Percentiles rank a stretch among this genome's conserved stretches.
phyloP scores from a whole-genome alignment of 441 rosid genomes.

The Populus hybrid region DNA sequence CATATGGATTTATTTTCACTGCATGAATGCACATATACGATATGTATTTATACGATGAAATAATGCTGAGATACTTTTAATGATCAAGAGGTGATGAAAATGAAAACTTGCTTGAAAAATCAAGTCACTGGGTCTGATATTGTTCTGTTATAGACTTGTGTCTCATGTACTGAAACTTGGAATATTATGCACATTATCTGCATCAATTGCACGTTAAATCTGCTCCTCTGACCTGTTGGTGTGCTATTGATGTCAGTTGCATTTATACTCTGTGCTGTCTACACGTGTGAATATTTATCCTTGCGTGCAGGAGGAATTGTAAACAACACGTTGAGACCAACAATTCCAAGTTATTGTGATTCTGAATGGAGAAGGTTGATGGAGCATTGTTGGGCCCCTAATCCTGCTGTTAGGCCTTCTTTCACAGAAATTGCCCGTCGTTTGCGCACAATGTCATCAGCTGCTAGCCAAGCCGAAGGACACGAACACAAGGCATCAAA shows the following conservation, averaged over 20 bases:
- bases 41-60: neutral
- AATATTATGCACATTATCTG: conserved; percentile 1
- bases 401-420: conserved; percentile 75
- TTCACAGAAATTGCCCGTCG: conserved; percentile 83
- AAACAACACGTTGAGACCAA: conserved; percentile 81
- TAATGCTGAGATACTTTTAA: neutral
- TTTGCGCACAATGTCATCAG: conserved; percentile 66
- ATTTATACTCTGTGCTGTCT: neutral
- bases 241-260: neutral
- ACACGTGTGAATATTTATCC: neutral
- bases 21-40: neutral
- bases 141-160: neutral
- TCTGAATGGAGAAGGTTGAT: conserved; percentile 76
- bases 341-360: conserved; percentile 71
- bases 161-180: neutral
- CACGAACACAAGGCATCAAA: conserved; percentile 59
- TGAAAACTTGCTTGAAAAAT: neutral
- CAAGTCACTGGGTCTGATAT: too few species aligned
- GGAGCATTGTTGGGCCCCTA: conserved; percentile 96
- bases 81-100: neutral
- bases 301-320: conserved; percentile 73
- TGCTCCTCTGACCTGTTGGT: neutral
- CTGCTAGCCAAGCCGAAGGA: conserved; percentile 55
- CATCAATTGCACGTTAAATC: neutral
- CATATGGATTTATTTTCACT: neutral